Evolutionary conservation across 345 rosid genomes (phyloP), one percentile per base, ranked within the genome.

Genomic region (Capsella bursapastoris): DNA sequence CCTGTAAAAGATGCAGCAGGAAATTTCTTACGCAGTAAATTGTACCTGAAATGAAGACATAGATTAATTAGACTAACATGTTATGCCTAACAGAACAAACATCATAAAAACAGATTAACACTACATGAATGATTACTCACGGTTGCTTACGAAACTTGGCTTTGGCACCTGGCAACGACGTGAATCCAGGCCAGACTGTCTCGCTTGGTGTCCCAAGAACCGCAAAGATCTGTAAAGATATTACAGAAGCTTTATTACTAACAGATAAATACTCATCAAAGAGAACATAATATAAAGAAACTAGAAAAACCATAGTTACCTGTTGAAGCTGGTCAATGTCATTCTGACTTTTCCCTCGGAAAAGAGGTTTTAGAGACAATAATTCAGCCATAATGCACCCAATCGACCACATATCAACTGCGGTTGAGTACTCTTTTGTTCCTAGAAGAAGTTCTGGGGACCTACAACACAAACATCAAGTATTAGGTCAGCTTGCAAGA

Each of bases 371-470:
- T 41, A 81, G 85, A 7, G 88, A 77, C 69, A 93, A 74, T 61
- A 93, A 51, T 71, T 93, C 98, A 40, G 92, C 97, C 98, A 92
- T 92, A 61, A 92, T 92, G 71, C 98, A 92, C 49, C 98, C 98
- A 28, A 88, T 77, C 3, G 98, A 92, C 98, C 98, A 92, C 96
- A 92, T 92, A 81, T 92, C 96, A 65, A 90, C 79, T n/a, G 96
- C 92, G 7, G 90, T 88, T 22, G 96, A 90, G 65, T 92, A 90
- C 78, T 83, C 72, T 69, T 90, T 87, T 28, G 90, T 85, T 76
- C 95, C 98, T 51, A 90, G 73, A 3, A 92, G 82, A 58, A 89
- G 93, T 71, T 90, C 97, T 9, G 97, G 97, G 51, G 97, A 93
- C 81, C 98, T 91, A 83, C 74, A 85, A 66, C 14, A 16, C 45